These are phyloP conservation scores for Clathrospora elynae DNA, from an alignment of 2,329 filamentous ascomycete species.

Conservation along the genomic window DNA sequence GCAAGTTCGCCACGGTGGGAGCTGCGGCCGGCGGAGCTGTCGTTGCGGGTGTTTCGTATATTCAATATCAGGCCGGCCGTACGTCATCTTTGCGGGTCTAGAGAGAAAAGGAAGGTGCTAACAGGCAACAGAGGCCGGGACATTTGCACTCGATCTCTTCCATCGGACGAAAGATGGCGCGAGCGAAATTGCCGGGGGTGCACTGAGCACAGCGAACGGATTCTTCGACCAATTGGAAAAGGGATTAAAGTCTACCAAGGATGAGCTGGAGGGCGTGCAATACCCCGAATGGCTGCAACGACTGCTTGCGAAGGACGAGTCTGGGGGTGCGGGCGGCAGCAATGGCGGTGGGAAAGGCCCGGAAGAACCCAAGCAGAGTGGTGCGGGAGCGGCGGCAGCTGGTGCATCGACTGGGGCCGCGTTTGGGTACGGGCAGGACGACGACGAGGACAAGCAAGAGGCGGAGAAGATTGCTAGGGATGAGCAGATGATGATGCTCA, in stretches of 20 bases:
- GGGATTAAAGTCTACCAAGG: constrained; percentile 84
- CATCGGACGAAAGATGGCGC: constrained; percentile 73
- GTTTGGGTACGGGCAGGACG: constrained; percentile 75
- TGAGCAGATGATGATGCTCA: constrained; percentile 99
- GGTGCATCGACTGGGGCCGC: constrained; percentile 75
- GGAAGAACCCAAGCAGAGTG: constrained; percentile 59
- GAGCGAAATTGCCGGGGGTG: constrained; percentile 66
- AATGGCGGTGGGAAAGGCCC: constrained; percentile 50
- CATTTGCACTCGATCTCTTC: constrained; percentile 76
- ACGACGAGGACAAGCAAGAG: constrained; percentile 68
- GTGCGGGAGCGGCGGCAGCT: constrained; percentile 63
- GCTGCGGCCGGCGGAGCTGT: constrained; percentile 90
- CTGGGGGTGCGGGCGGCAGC: constrained; percentile 47
- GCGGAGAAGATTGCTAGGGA: constrained; percentile 75
- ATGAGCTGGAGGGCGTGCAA: constrained; percentile 73
- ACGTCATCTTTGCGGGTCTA: constrained; percentile 50
- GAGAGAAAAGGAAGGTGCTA: constrained; percentile 37
- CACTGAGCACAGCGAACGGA: constrained; percentile 74
- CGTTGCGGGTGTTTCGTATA: constrained; percentile 84
- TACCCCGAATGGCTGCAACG: constrained; percentile 78
- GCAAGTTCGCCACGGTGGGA: constrained; percentile 86
- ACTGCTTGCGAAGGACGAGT: constrained; percentile 58
- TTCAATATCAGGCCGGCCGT: constrained; percentile 95
- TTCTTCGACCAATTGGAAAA: constrained; percentile 78
- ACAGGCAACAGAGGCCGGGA: constrained; percentile 68